Conservation (phyloP, 1,139 yeast genomes). For the Suhomyces anneliseae region DNA sequence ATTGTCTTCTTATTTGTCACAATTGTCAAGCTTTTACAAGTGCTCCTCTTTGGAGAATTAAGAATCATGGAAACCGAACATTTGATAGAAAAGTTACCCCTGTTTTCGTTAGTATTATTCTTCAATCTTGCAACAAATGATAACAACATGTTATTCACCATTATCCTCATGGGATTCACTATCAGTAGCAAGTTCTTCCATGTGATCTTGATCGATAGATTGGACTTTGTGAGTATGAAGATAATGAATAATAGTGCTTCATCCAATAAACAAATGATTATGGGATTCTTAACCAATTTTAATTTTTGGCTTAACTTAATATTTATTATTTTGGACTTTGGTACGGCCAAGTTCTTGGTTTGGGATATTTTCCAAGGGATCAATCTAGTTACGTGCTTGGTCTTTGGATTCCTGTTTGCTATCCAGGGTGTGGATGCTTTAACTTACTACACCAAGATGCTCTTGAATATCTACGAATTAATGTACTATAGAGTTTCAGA, state of each 20-base stretch:
- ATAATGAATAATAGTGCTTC: conserved; percentile 32
- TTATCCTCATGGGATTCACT: conserved; percentile 42
- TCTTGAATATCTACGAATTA: conserved; percentile 60
- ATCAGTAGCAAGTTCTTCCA: conserved; percentile 69
- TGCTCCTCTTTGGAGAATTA: conserved; percentile 69
- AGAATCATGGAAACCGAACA: conserved; percentile 71
- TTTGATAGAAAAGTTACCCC: conserved; percentile 50
- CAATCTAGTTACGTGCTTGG: conserved; percentile 52
- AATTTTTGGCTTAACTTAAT: conserved; percentile 36
- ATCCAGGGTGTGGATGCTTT: conserved; percentile 59
- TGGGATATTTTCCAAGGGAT: conserved; percentile 56
- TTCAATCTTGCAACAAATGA: conserved; percentile 63
- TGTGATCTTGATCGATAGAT: conserved; percentile 65
- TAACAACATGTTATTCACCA: conserved; percentile 51
- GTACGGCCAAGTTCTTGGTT: conserved; percentile 55
- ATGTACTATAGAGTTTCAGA: conserved; percentile 23
- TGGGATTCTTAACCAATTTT: conserved; percentile 17
- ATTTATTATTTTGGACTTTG: conserved; percentile 50
- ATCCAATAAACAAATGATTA: conserved; percentile 30
- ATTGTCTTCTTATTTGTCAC: conserved; percentile 38
- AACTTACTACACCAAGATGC: conserved; percentile 48
- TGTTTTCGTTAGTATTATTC: conserved; percentile 56
- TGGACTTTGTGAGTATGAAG: conserved; percentile 52
- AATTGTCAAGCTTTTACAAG: conserved; percentile 37
- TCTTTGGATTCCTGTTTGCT: conserved; percentile 78